Evolutionary conservation across 306 rosid species (phyloP), one percentile per base, ranked within the genome.

Genomic region (Pyrus communis): DNA sequence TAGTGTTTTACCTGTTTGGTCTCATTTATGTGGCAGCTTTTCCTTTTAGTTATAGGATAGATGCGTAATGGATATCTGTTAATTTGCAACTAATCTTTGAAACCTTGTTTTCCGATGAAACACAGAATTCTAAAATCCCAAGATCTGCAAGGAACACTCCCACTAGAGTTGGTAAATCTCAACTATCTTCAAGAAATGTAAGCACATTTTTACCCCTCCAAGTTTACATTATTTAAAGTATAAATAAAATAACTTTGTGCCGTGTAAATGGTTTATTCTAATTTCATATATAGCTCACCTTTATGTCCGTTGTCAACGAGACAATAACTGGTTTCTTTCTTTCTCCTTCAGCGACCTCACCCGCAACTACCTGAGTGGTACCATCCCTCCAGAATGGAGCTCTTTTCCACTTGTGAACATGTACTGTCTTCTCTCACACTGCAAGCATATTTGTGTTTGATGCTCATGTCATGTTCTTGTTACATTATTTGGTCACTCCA

Each of bases 101-200:
- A 30, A 17, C 27, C n/a, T 42, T 7, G 5, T 78, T 64, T 22
- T 42, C 15, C 5, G 5, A 3, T 75, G 35, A 43, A 74, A 10
- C 43, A 54, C 87, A 92, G 96, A 67, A 28, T 80, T 61, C 54
- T 86, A 1, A 88, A 85, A 76, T 35, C 71, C 27, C 90, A 86
- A 78, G 80, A 74, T 81, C 89, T 92, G 22, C 3, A 77, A 10
- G 97, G 96, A 45, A 79, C 73, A 31, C 86, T 90, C 15, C 97
- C 97, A 8, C 22, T 4, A 15, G 87, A 90, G 17, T 7, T 88
- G 9, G 70, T 7, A 6, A 84, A 31, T 54, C 82, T 92, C 40
- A 85, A 84, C 23, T 82, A 80, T 71, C 92, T 92, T 25, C 71
- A 85, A 73, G 69, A 89, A 72, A 23, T 91, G 97, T 88, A 76